Base-by-base conservation (phyloP, 2,329 filamentous ascomycete species). In the Rhexocercosporidium sp. region DNA sequence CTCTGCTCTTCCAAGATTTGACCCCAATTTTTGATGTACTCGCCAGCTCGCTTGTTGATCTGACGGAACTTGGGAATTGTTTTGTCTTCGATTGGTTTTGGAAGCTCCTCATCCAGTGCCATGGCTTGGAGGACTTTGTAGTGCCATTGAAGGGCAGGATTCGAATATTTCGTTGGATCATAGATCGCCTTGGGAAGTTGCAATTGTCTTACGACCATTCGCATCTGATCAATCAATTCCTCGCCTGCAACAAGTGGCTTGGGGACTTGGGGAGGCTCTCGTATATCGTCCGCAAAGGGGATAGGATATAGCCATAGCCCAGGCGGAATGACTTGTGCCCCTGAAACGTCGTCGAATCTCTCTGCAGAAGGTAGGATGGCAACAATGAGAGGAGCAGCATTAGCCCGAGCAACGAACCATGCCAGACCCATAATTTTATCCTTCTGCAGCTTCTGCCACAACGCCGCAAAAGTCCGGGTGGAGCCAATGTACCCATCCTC, bases 131-230 rank as follows among this genome's bases (percentile, higher is more conserved):
- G 82, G 54, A 99, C 97, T 69, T 89, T 90, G 82, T 98, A 99
- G 81, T 98, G 96, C 94, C 95, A 99, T 80, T 99, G 96, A 27
- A 99, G 83, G 9, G 92, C 87, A 11, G 94, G 94, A 69, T 99
- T 99, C 0, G 96, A 93, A 75, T 97, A 98, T 75, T 91, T 96
- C 1, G 84, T 82, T 0, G 95, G 94, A 72, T 97, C 91, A 76
- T 96, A 99, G 37, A 87, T 84, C 6, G 87, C 94, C 75, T 92
- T 94, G 0, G 96, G 96, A 8, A 99, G 86, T 77, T 97, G 93
- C 0, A 77, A 47, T 61, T 77, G 93, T 76, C 96, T 91, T 2
- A 97, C 83, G 3, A 97, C 87, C 6, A 85, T 85, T 57, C 92
- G 87, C 94, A 97, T 97, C 44, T 87, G 84, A 74, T 96, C 92